A percentile compares a stretch with the other conserved stretches of the same genome.
Evolutionary conservation across 2,329 filamentous ascomycete species (phyloP).

Genomic region (Diplodia mutila): DNA sequence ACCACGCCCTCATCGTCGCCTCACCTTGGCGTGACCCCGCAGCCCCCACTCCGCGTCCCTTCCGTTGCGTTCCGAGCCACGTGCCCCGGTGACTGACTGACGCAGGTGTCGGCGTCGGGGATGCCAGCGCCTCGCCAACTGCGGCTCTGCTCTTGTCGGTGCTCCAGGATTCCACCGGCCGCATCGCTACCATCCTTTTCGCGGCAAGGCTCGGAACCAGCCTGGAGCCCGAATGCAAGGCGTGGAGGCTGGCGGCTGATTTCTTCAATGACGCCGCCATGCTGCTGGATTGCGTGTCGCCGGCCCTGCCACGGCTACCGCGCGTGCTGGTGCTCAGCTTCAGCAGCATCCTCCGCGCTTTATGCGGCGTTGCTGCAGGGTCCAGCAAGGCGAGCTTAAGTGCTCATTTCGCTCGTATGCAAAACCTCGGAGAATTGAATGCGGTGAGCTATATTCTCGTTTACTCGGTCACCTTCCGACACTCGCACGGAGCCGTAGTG

Average conservation of each 20-base stretch:
- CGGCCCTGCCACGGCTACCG: conserved; percentile 65
- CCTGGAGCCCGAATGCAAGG: conserved; percentile 89
- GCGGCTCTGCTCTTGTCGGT: conserved; percentile 81
- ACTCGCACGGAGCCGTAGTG: neutral
- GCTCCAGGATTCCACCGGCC: conserved; percentile 78
- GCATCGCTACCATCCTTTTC: conserved; percentile 83
- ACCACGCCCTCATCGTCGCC: neutral
- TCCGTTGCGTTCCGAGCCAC: neutral
- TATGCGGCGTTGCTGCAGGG: conserved; percentile 89
- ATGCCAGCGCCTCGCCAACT: conserved; percentile 77
- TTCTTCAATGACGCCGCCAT: conserved; percentile 87
- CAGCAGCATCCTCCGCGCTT: conserved; percentile 63
- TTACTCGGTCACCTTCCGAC: conserved; percentile 37
- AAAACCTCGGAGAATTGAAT: conserved; percentile 91
- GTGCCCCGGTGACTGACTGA: neutral
- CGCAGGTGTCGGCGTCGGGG: conserved; percentile 77
- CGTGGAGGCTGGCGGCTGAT: conserved; percentile 83
- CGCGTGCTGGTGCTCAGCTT: conserved; percentile 63
- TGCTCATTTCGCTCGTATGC: conserved; percentile 84
- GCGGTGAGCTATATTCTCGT: conserved; percentile 57
- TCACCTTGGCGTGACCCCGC: neutral
- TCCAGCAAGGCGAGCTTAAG: conserved; percentile 89
- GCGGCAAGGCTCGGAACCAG: conserved; percentile 79
- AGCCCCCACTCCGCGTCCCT: neutral
- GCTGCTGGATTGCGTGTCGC: conserved; percentile 82